Evolutionary conservation across 495 filamentous ascomycete genomes (phyloP).

Genomic region (Viridothelium virens): DNA sequence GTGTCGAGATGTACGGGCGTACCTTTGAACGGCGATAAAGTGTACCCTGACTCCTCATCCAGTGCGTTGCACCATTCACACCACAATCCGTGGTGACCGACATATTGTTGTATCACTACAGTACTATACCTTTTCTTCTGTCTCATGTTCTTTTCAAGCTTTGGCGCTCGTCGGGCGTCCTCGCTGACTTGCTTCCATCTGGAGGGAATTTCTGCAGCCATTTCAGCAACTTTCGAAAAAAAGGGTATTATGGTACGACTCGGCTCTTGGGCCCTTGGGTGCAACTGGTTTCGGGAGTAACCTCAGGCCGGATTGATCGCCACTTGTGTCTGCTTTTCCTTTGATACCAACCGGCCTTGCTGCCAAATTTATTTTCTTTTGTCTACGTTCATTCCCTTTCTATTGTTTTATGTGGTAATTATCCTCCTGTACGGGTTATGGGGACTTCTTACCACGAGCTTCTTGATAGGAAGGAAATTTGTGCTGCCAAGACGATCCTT

Average conservation of each 20-base stretch:
- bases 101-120: neutral
- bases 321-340: neutral
- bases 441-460: neutral
- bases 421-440: neutral
- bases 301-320: neutral
- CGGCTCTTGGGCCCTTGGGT: neutral
- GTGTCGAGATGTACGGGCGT: neutral
- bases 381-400: neutral
- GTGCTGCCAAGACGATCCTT: neutral
- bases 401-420: neutral
- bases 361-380: constrained; percentile 5
- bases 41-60: neutral
- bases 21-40: neutral
- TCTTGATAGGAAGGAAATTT: neutral
- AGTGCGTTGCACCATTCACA: neutral
- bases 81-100: neutral
- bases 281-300: neutral
- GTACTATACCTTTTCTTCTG: neutral
- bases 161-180: neutral
- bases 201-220: neutral
- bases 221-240: neutral
- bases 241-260: neutral
- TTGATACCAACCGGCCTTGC: neutral
- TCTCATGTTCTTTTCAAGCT: neutral
- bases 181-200: neutral